Evolutionary conservation across 1,284 basidiomycete genomes (phyloP), one percentile per base, ranked within the genome.

Genomic region (Paramarasmius palmivorus): DNA sequence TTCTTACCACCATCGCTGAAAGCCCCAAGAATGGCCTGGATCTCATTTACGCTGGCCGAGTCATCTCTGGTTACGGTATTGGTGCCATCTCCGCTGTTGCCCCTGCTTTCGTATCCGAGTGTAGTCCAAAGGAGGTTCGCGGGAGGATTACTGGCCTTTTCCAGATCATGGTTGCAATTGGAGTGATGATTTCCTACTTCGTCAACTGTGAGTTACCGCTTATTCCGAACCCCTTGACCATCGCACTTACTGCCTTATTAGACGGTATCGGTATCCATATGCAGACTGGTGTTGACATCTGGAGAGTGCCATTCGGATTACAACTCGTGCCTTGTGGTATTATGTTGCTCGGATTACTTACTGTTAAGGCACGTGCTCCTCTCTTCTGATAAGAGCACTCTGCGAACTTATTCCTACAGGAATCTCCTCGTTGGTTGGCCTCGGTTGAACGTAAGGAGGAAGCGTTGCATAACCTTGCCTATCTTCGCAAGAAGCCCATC

Each of bases 291-390:
- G 65, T 76, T 0, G 71, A 72, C 15, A 72, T 90, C 7, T 92
- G 89, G 89, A 75, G 82, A 46, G 80, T 92, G 50, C 87, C 88
- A 0, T 89, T 91, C 61, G 88, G 83, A 23, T 72, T 91, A 60
- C 90, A 91, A 62, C 75, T 92, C 25, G 83, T 92, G 4, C 90
- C 89, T 4, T 86, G 85, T 2, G 90, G 89, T 6, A 78, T 93
- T 63, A 88, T 93, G 87, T 73, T 76, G 14, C 46, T 89, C 20
- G 87, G 90, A 17, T 75, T 93, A 12, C 68, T 92, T 15, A 86
- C 90, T 8, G 78, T 92, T 51, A 83, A 77, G 69, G 81, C 78
- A 46, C 10, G 57, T 5, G 6, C 3, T 48, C 35, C 38, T 38
- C 17, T 3, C 8, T 35, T 17, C 34, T 34, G 32, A 77, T 26